A percentile compares a stretch with the other conserved stretches of the same genome.
Evolutionary conservation across 192 early-diverging fungal genomes (phyloP).

Genomic region (Geosiphon pyriformis): DNA sequence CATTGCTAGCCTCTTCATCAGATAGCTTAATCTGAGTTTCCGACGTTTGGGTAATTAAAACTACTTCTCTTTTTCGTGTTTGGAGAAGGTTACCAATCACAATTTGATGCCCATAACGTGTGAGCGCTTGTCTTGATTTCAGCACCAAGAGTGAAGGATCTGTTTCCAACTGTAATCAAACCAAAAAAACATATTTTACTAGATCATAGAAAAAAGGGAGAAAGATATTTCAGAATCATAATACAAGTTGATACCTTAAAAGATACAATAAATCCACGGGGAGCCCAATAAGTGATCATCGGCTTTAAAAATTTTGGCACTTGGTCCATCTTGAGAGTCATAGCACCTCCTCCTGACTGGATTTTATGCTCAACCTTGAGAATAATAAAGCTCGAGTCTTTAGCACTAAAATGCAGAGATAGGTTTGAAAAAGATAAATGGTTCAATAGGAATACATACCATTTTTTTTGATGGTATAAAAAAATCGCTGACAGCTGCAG

Average conservation of each 20-base stretch:
- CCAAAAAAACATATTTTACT: neutral
- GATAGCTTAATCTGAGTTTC: slow-evolving; percentile 47
- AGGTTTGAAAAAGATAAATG: neutral
- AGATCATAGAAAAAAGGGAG: neutral
- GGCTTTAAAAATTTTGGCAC: slow-evolving; percentile 96
- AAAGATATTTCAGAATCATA: neutral
- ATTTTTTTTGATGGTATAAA: slow-evolving; percentile 92
- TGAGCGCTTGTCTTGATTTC: slow-evolving; percentile 76
- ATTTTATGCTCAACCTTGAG: slow-evolving; percentile 88
- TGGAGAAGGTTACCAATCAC: slow-evolving; percentile 93
- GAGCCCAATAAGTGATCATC: slow-evolving; percentile 89
- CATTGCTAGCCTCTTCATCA: slow-evolving; percentile 46
- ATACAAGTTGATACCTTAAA: slow-evolving; percentile 68
- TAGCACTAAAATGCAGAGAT: too few species aligned
- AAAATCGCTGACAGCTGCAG: slow-evolving; percentile 97
- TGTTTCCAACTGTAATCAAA: slow-evolving; percentile 68
- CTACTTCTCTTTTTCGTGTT: slow-evolving; percentile 84
- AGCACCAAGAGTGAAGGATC: slow-evolving; percentile 72
- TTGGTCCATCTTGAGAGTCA: slow-evolving; percentile 87
- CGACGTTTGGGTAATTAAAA: slow-evolving; percentile 47
- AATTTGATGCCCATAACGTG: slow-evolving; percentile 90
- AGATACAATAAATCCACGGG: slow-evolving; percentile 86
- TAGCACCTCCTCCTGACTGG: slow-evolving; percentile 80
- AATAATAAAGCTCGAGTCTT: neutral
- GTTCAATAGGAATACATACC: slow-evolving; percentile 56